These are phyloP conservation scores for Leishmania arabica DNA, from an alignment of 208 protist species.

Conservation along the genomic window DNA sequence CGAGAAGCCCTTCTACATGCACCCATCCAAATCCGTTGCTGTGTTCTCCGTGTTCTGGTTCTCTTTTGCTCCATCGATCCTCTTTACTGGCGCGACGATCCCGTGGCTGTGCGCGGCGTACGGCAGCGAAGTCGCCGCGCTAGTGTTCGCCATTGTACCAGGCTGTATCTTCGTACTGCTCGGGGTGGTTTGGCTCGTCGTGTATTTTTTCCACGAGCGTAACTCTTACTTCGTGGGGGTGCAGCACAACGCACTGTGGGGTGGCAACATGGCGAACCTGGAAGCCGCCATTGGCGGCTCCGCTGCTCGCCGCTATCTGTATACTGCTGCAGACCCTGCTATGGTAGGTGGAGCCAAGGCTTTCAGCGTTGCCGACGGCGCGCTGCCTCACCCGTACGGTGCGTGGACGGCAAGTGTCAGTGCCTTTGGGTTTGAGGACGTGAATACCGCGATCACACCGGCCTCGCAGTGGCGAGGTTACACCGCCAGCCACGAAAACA, in stretches of 20 bases:
- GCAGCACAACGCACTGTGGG: background rate
- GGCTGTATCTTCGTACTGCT: constrained; percentile 45
- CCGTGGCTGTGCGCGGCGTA: constrained; percentile 59
- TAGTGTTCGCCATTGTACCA: constrained; percentile 50
- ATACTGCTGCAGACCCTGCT: background rate
- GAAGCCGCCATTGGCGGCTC: background rate
- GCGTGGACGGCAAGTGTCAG: background rate
- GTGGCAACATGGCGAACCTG: background rate
- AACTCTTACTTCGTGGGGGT: background rate
- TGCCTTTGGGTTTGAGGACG: background rate
- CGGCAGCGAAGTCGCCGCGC: constrained; percentile 27
- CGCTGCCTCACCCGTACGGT: background rate
- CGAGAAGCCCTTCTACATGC: constrained; percentile 29
- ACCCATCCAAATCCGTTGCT: constrained; percentile 20
- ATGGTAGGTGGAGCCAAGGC: background rate
- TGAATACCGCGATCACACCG: background rate
- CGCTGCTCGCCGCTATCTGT: background rate
- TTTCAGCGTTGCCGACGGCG: background rate
- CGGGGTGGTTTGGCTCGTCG: constrained; percentile 27
- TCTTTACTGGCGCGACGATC: constrained; percentile 44
- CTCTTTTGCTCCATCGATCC: constrained; percentile 47
- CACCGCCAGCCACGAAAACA: background rate
- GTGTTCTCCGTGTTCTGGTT: constrained; percentile 56
- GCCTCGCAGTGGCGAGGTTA: background rate
- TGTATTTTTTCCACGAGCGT: constrained; percentile 17